Base-by-base conservation (phyloP, 2,329 filamentous ascomycete genomes). In the Xylariaceae sp. region DNA sequence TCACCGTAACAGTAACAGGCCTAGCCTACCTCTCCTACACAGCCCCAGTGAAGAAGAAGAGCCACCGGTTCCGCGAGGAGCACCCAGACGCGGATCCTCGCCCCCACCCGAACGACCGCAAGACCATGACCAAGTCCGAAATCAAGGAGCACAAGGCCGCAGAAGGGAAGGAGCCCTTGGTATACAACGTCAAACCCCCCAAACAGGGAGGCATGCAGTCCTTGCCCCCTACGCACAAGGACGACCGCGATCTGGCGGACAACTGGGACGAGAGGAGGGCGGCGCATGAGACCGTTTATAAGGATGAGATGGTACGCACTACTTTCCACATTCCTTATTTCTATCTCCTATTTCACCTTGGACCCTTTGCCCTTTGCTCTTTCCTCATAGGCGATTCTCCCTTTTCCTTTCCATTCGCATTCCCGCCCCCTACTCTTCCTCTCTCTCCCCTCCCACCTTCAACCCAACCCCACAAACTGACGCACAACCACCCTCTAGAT, bases 231-330 rank as follows among this genome's bases (percentile, higher is more conserved):
- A 39, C 63, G 1, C 2, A 57, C 4, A 50, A 51, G 16, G 62
- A 66, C 38, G 60, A 44, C 45, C 17, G 45, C 6, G 58, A 61
- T 38, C 12, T 48, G 22, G 54, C 60, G 34, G 47, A 46, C 13
- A 50, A 58, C 42, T 41, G 19, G 47, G 63, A 60, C 16, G 59
- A 58, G 31, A 61, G 59, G 59, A 55, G 60, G 60, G 45, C 52
- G 41, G 53, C 40, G 11, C 49, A 66, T 14, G 55, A 65, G 48
- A 46, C 62, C 14, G 56, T 60, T 18, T 63, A 63, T 44, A 50
- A 59, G 31, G 49, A 47, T 18, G 61, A 28, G 22, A 28, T 28
- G 22, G 22, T 28, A 28, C 22, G 22, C 4, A 28, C 7, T 28
- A 28, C 7, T 28, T 7, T 28, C 22, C 22, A 4, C 22, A 4